Base-by-base conservation (phyloP, 2,329 filamentous ascomycete genomes). In the Graphilbum fragrans region DNA sequence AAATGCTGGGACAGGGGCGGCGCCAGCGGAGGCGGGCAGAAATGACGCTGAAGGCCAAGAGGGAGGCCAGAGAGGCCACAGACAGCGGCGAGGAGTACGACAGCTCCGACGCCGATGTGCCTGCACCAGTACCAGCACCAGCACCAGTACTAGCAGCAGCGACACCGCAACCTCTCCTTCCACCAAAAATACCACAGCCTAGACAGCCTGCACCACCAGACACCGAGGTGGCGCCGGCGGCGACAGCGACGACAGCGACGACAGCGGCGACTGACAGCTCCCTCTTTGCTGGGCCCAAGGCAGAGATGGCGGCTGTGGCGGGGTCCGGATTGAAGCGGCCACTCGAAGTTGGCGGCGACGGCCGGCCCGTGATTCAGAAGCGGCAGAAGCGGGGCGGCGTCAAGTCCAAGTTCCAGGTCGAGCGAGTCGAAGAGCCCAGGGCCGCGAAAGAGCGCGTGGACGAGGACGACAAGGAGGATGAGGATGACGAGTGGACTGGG, bases 311-410 rank as follows among this genome's bases (percentile, higher is more conserved):
- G 14, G 35, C 38, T 3, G 36, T 53, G 12, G 62, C 76, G 41
- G 92, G 92, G 18, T 81, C 79, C 46, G 92, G 92, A 7, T 61
- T 98, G 45, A 96, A 96, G 58, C 74, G 88, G 34, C 86, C 88
- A 2, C 66, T 98, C 11, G 84, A 94, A 35, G 50, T 86, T 10
- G 86, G 86, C 47, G 78, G 85, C 1, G 77, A 81, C 44, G 86
- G 90, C 7, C 77, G 77, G 42, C 92, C 90, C 0, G 67, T 94
- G 3, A 77, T 96, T 39, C 81, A 83, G 54, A 92, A 86, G 56
- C 74, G 86, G 39, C 87, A 90, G 59, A 82, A 81, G 50, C 71
- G 80, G 59, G 68, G 79, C 57, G 70, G 74, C 5, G 62, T 80
- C 16, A 69, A 71, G 46, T 70, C 69, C 3, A 80, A 73, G 46